These are phyloP conservation scores for Aspergillus udagawae DNA, from an alignment of 2,329 filamentous ascomycete genomes.

Conservation along the genomic window DNA sequence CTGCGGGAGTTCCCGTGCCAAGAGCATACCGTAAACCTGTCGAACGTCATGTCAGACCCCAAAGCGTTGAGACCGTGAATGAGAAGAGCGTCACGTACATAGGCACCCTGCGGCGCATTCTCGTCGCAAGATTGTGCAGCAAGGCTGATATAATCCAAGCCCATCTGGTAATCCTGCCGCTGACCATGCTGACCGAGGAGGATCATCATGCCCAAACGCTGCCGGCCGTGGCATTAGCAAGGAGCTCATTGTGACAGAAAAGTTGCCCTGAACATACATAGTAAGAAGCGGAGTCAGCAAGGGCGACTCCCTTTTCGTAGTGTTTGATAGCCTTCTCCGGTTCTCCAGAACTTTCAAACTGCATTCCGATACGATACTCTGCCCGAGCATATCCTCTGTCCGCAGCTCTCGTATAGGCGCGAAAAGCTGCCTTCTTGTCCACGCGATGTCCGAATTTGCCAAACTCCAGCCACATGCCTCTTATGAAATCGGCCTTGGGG, in stretches of 20 bases:
- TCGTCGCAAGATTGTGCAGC: slow-evolving; percentile 88
- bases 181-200: slow-evolving; percentile 91
- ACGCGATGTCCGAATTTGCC: slow-evolving; percentile 87
- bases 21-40: slow-evolving; percentile 83
- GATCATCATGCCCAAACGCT: slow-evolving; percentile 95
- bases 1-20: slow-evolving; percentile 86
- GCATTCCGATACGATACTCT: slow-evolving; percentile 97
- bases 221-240: slow-evolving; percentile 30
- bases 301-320: slow-evolving; percentile 75
- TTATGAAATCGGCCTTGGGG: slow-evolving; percentile 89
- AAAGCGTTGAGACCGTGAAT: background rate
- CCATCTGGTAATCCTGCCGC: slow-evolving; percentile 71
- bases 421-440: slow-evolving; percentile 92
- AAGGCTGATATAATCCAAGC: slow-evolving; percentile 75
- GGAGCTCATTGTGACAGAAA: background rate
- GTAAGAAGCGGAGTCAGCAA: slow-evolving; percentile 82
- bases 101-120: slow-evolving; percentile 93
- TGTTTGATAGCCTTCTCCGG: slow-evolving; percentile 85
- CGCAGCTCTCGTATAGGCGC: slow-evolving; percentile 79
- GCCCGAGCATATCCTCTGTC: slow-evolving; percentile 82
- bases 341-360: slow-evolving; percentile 93
- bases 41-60: slow-evolving; percentile 5
- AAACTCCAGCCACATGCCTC: slow-evolving; percentile 96
- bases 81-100: slow-evolving; percentile 44
- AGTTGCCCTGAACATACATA: slow-evolving; percentile 44